Evolutionary conservation across 1,139 yeast genomes (phyloP).

Genomic region (Nakaseomyces kungkrabaensis): DNA sequence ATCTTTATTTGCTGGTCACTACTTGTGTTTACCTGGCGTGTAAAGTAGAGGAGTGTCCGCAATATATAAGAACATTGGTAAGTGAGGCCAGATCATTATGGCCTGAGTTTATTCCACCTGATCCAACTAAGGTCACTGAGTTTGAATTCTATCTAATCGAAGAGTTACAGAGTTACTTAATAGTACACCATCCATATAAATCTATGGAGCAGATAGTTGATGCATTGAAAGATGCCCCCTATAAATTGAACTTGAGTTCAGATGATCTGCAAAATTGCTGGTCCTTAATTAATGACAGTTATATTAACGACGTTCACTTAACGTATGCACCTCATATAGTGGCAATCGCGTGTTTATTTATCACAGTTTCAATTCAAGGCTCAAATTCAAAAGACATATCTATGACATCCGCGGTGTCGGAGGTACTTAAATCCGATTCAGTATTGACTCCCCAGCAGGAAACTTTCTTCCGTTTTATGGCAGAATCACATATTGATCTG

Average conservation of each 20-base stretch:
- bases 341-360: conserved; percentile 61
- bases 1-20: conserved; percentile 68
- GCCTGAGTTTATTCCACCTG: conserved; percentile 94
- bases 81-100: conserved; percentile 81
- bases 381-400: conserved; percentile 8
- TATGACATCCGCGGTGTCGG: conserved; percentile 1
- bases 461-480: conserved; percentile 52
- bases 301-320: conserved; percentile 75
- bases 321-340: conserved; percentile 86
- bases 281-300: conserved; percentile 85
- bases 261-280: conserved; percentile 80
- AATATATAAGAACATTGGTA: conserved; percentile 74
- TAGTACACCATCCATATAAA: conserved; percentile 83
- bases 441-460: conserved; percentile 11
- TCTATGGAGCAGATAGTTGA: conserved; percentile 53
- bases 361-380: conserved; percentile 20
- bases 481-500: conserved; percentile 65
- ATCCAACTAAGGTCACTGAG: conserved; percentile 87
- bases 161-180: conserved; percentile 70
- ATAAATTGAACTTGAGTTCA: conserved; percentile 27
- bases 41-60: conserved; percentile 92
- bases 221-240: conserved; percentile 34
- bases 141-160: conserved; percentile 90
- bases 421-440: background rate
- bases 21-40: conserved; percentile 85